Conservation (phyloP, 768 basidiomycete genomes). For the Agrocybe chaxingu region DNA sequence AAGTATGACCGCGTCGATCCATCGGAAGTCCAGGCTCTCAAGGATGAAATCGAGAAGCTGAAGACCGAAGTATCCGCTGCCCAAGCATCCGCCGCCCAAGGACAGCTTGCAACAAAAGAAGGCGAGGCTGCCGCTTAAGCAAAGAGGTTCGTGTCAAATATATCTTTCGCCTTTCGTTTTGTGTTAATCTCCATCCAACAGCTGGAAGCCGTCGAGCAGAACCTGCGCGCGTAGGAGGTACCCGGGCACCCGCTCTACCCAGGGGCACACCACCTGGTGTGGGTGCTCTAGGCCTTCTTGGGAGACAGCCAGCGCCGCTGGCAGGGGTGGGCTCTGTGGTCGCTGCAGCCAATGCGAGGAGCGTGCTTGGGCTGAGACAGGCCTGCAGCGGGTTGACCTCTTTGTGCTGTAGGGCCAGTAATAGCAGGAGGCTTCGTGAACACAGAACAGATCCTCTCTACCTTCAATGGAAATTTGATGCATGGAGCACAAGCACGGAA, state of each 20-base stretch:
- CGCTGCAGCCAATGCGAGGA: conserved; percentile 10
- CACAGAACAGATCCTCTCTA: too few relatives aligned
- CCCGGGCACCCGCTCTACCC: conserved; percentile 27
- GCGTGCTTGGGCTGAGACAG: conserved; percentile 12
- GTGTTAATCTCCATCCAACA: conserved; percentile 16
- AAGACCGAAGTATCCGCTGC: conserved; percentile 9
- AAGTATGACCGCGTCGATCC: conserved; percentile 90
- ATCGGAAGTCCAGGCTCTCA: conserved; percentile 75
- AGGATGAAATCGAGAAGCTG: conserved; percentile 55
- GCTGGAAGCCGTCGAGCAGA: conserved; percentile 42
- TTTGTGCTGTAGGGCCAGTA: conserved; percentile 3
- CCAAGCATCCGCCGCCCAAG: conserved; percentile 3
- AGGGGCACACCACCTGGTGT: conserved; percentile 18
- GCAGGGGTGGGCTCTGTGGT: background rate
- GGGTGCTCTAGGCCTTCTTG: conserved; percentile 24
- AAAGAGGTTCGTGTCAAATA: conserved; percentile 13
- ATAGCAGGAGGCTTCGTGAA: conserved; percentile 5
- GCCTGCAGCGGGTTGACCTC: conserved; percentile 8
- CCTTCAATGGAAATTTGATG: too few relatives aligned
- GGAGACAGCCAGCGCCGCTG: conserved; percentile 13
- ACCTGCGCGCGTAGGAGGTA: conserved; percentile 28
- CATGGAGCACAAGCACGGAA: too few relatives aligned
- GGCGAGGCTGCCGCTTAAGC: conserved; percentile 13
- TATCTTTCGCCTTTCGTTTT: background rate
- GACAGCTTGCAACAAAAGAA: conserved; percentile 19